Evolutionary conservation across 2,329 filamentous ascomycete species (phyloP), one percentile per base, ranked within the genome.

Genomic region (Monilinia vaccinii-corymbosi): DNA sequence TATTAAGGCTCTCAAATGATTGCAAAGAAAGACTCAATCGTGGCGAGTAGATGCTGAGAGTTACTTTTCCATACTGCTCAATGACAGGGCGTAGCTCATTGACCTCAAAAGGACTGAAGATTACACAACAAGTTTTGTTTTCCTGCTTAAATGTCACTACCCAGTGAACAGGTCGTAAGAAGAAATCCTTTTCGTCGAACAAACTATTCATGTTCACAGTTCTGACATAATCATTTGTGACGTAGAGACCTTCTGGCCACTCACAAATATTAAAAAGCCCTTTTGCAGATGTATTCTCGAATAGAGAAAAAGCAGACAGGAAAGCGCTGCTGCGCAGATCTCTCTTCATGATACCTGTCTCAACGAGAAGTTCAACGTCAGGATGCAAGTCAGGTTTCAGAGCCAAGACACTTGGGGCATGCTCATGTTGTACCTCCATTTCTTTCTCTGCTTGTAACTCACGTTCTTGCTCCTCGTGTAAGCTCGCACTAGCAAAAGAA

Each of bases 401-500:
- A 0, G 84, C 75, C 0, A 65, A 42, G 1, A 75, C 73, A 0
- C 70, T 60, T 0, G 69, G 66, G 0, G 83, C 80, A 1, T 73
- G 74, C 63, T 87, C 74, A 0, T 82, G 64, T 52, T 87, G 73
- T 1, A 77, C 73, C 65, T 89, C 82, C 31, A 79, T 72, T 64
- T 89, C 82, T 0, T 81, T 77, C 62, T 91, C 86, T 0, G 83
- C 83, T 0, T 82, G 76, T 0, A 90, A 73, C 63, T 89, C 87
- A 0, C 86, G 77, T 67, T 90, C 86, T 64, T 89, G 84, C 60
- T 90, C 87, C 65, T 89, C 84, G 3, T 81, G 73, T 0, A 88
- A 71, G 0, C 72, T 71, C 0, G 74, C 73, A 0, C 73, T 66
- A 1, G 69, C 64, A 31, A 76, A 66, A 2, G 71, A 64, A 0